Conservation (phyloP, 2,329 filamentous ascomycete genomes). For the Cryphonectria naterciae region DNA sequence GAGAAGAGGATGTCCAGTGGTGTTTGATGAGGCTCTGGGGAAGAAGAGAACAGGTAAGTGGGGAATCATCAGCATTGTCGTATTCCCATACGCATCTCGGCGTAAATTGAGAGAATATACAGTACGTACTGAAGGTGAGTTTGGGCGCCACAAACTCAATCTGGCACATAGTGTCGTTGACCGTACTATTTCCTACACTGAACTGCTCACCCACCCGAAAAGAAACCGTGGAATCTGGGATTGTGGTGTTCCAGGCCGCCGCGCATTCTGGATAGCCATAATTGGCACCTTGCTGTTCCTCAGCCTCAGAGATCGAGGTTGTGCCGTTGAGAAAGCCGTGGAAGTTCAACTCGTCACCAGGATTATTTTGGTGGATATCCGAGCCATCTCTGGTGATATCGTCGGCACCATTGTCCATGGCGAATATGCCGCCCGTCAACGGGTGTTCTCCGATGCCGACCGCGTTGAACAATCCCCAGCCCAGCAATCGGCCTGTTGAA, state of each 20-base stretch:
- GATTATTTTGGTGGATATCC: constrained; percentile 71
- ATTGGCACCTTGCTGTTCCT: constrained; percentile 44
- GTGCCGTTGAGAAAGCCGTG: constrained; percentile 53
- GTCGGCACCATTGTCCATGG: constrained; percentile 74
- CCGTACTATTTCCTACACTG: constrained; percentile 38
- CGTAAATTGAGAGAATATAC: too few relatives aligned
- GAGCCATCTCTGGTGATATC: constrained; percentile 59
- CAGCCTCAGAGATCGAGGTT: constrained; percentile 48
- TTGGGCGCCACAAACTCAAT: constrained; percentile 51
- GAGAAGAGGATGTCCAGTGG: constrained; percentile 73
- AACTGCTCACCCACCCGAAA: constrained; percentile 56
- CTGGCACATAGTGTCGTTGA: constrained; percentile 51
- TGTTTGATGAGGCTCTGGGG: constrained; percentile 59
- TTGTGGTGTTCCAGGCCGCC: constrained; percentile 62
- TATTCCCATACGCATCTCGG: background rate
- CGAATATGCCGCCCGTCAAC: constrained; percentile 54
- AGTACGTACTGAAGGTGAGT: constrained; percentile 48
- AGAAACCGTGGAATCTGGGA: constrained; percentile 44
- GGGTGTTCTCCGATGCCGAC: constrained; percentile 72
- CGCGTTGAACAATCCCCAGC: constrained; percentile 75
- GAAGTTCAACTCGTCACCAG: constrained; percentile 75
- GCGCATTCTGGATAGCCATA: constrained; percentile 56
- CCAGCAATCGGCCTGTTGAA: constrained; percentile 52
- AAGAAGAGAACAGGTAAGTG: background rate
- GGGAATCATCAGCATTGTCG: background rate